Evolutionary conservation across 176 grass and related monocot genomes (phyloP).

Genomic region (Canna indica): DNA sequence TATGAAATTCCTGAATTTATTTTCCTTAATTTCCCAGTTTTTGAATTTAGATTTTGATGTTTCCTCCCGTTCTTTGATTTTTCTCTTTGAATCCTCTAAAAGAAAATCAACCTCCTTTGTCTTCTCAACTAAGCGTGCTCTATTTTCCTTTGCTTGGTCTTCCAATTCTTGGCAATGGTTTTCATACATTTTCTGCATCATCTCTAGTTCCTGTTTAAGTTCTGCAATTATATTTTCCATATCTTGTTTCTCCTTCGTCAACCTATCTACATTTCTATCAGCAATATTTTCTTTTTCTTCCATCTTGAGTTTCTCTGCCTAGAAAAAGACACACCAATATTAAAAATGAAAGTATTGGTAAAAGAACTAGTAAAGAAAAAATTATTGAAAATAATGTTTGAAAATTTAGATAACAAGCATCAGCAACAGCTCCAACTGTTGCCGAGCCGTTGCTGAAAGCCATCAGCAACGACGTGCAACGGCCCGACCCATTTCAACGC

Average conservation of each 20-base stretch:
- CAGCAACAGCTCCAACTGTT: too few species aligned
- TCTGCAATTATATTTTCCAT: constrained; percentile 1
- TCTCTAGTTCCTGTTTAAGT: constrained; percentile 2
- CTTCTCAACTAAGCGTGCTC: constrained; percentile 9
- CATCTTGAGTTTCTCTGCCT: constrained; percentile 9
- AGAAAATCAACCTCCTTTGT: constrained; percentile 18
- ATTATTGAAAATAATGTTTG: not conserved
- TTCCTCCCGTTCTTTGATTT: constrained; percentile 18
- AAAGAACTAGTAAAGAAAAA: not conserved
- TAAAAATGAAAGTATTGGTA: not conserved
- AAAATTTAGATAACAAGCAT: too few species aligned
- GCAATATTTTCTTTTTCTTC: constrained; percentile 8
- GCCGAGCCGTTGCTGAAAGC: too few species aligned
- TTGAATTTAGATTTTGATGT: constrained; percentile 11
- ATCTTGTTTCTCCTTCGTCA: constrained; percentile 12
- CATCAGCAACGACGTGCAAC: too few species aligned
- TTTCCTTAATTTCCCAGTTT: constrained; percentile 15
- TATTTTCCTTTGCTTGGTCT: constrained; percentile 4
- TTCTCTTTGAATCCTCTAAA: constrained; percentile 11
- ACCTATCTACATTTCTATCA: constrained; percentile 3
- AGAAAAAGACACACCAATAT: not conserved
- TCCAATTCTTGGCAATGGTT: constrained; percentile 12
- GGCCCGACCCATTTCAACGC: too few species aligned
- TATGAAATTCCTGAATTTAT: constrained; percentile 4
- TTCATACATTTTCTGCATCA: constrained; percentile 8